Evolutionary conservation across 2,329 filamentous ascomycete species (phyloP), one percentile per base, ranked within the genome.

Genomic region (Pestalotiopsis sp.): DNA sequence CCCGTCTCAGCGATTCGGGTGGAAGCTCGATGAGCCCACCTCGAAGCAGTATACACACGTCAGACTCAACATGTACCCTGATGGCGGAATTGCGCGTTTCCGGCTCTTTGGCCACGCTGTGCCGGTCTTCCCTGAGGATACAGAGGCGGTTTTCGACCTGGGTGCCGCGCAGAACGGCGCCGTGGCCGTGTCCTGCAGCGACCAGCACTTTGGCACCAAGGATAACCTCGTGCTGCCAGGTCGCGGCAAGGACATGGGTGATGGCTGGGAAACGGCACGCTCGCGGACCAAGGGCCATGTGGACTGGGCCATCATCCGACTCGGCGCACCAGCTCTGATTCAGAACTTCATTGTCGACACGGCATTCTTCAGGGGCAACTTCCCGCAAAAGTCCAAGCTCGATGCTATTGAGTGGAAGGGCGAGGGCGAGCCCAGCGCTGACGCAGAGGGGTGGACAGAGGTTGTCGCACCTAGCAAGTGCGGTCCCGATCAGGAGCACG

Each of bases 251-350:
- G 92, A 96, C 81, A 96, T 96, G 93, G 92, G 93, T 65, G 93
- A 95, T 78, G 94, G 93, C 7, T 96, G 94, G 93, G 93, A 96
- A 82, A 96, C 93, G 68, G 89, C 91, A 72, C 87, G 93, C 67
- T 94, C 92, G 45, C 84, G 94, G 64, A 89, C 86, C 65, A 90
- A 89, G 78, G 89, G 85, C 59, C 93, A 96, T 79, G 82, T 92
- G 23, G 93, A 96, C 80, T 96, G 94, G 93, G 85, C 90, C n/a
- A 89, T 95, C 73, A 88, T 96, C 72, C 87, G 89, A 62, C 87
- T 96, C 23, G 93, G 92, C 27, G 87, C 89, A 0, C 85, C 88
- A 4, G 91, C 89, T 7, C 84, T 84, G 69, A 86, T 93, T 70
- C 87, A 90, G 75, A 89, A 86, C 73, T 83, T 95, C 67, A 81